Conservation (phyloP, 768 basidiomycete species). For the Dentipellis sp. region DNA sequence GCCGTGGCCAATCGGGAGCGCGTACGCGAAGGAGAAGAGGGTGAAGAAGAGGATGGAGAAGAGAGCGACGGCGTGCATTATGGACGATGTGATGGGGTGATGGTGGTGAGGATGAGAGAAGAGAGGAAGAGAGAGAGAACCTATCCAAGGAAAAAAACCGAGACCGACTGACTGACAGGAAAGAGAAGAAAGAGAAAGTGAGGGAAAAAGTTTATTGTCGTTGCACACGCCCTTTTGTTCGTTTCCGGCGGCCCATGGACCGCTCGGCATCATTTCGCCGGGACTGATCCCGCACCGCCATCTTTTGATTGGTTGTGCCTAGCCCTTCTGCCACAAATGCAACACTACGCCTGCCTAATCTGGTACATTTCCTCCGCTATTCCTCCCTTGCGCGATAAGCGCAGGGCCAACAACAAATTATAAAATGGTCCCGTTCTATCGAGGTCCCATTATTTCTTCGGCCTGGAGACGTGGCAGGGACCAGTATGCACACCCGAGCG, state of each 20-base stretch:
- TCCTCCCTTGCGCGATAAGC: too few relatives aligned
- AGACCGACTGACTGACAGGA: background rate
- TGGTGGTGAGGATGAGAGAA: background rate
- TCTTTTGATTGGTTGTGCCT: background rate
- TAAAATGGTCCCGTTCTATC: too few relatives aligned
- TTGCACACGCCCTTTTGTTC: background rate
- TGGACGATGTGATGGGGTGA: background rate
- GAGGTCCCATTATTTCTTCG: too few relatives aligned
- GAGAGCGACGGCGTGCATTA: background rate
- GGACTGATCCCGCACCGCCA: background rate
- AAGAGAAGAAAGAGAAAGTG: background rate
- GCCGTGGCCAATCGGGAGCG: background rate
- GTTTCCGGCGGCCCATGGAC: background rate
- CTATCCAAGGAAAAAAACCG: background rate
- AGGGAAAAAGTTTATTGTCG: background rate
- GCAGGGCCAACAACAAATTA: too few relatives aligned
- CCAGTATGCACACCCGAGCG: too few relatives aligned
- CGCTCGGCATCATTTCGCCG: background rate
- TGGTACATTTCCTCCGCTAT: background rate
- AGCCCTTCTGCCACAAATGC: background rate
- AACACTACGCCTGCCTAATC: background rate
- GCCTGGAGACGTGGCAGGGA: too few relatives aligned
- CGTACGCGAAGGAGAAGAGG: background rate
- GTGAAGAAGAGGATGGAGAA: background rate
- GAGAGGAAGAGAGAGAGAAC: background rate